Base-by-base conservation (phyloP, 257 asterid species). In the Solanum pinnatisectum region DNA sequence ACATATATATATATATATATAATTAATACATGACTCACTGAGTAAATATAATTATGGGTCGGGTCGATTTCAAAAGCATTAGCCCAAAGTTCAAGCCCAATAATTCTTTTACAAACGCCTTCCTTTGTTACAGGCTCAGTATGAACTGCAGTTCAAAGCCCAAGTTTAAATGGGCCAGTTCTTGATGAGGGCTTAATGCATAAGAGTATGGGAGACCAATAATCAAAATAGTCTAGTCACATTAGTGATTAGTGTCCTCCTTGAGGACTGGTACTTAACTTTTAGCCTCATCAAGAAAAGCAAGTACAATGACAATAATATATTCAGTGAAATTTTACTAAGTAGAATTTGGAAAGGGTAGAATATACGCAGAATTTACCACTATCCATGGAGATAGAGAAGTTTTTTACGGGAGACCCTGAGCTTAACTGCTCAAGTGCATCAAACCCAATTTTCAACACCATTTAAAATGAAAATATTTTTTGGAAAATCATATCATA, bases 311-410 rank as follows among this genome's bases (percentile, higher is more conserved):
- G 0, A 52, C 23, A 52, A 52, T 16, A 52, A 52, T 16, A 52
- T 5, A 52, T 52, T 16, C 1, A 16, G 9, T 16, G 23, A 52
- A 52, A 52, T 52, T 52, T 52, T 2, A 18, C 22, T 16, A 6
- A 52, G 22, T 52, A 2, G 63, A 6, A 16, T 52, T 6, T 16
- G 23, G 0, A 6, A 6, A 52, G 23, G 1, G 2, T 52, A 52
- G 0, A 52, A 0, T 6, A 0, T 52, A 52, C 23, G 3, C 8
- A 52, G 0, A 52, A 5, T 16, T 52, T 16, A 52, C 0, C 23
- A 52, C 23, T 52, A 52, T 52, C 63, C 63, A 10, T 6, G 1
- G 8, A 52, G 4, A 6, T 2, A 52, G 23, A 5, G 6, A 1
- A 0, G 22, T 49, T 49, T 8, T 49, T 52, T 16, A 18, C 0